Conservation (phyloP, 139 green algal genomes). For the Gonium pectorale region DNA sequence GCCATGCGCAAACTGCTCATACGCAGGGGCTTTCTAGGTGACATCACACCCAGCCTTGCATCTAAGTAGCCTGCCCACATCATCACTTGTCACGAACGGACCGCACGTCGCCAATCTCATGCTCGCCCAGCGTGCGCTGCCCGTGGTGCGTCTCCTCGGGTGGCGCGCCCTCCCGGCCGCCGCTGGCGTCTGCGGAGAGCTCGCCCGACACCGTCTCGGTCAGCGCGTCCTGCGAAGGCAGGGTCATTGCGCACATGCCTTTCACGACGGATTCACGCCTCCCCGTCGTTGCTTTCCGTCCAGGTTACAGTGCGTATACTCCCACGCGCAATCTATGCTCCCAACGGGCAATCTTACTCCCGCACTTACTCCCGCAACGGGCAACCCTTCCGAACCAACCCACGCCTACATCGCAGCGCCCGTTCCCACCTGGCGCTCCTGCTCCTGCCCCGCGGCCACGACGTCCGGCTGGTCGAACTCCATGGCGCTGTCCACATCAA, state of each 20-base stretch:
- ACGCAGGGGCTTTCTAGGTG: no score
- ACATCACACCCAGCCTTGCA: not conserved
- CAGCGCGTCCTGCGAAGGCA: constrained; percentile 9
- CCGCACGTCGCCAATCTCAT: constrained; percentile 29
- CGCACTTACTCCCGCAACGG: no score
- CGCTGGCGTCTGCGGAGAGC: not conserved
- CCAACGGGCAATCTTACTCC: no score
- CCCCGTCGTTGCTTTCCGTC: no score
- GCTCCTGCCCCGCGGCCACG: not conserved
- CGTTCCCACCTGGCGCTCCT: not conserved
- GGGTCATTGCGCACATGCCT: no score
- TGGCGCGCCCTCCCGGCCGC: not conserved
- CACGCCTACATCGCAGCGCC: not conserved
- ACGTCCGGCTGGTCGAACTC: constrained; percentile 40
- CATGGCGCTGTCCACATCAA: constrained; percentile 22
- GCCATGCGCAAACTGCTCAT: no score
- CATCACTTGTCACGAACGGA: not conserved
- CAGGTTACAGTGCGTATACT: no score
- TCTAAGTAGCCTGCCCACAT: no score
- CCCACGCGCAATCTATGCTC: no score
- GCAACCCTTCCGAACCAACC: no score
- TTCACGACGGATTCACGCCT: no score
- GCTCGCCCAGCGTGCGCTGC: constrained; percentile 19
- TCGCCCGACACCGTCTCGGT: constrained; percentile 10
- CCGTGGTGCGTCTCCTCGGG: not conserved